Percentiles rank a stretch among this genome's conserved stretches.
Evolutionary conservation across 176 grass and related monocot species (phyloP).

Genomic region (Coix lacrymajobi): DNA sequence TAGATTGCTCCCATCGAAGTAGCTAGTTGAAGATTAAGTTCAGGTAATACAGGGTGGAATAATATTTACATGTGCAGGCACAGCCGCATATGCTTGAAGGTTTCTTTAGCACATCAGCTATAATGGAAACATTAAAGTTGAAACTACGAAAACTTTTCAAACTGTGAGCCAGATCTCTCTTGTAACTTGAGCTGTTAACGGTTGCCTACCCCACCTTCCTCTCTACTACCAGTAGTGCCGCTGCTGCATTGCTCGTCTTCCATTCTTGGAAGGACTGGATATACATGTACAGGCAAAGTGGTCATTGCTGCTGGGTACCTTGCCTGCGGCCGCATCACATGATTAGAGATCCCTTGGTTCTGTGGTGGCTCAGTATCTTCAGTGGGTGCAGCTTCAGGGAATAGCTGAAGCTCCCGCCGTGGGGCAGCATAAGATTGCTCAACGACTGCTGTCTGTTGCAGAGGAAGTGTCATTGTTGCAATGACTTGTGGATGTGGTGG

Average conservation of each 20-base stretch:
- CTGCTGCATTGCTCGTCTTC: constrained; percentile 54
- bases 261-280: constrained; percentile 32
- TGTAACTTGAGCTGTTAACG: not conserved
- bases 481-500: constrained; percentile 12
- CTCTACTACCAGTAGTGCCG: constrained; percentile 9
- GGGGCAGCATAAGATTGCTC: constrained; percentile 33
- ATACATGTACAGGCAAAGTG: constrained; percentile 30
- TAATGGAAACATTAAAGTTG: not conserved
- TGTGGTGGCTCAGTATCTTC: constrained; percentile 23
- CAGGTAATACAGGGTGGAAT: not conserved
- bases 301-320: constrained; percentile 23
- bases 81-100: not conserved
- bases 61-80: constrained; percentile 19
- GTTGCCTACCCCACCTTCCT: not conserved
- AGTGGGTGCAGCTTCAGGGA: constrained; percentile 44
- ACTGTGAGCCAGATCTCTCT: not conserved
- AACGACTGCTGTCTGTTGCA: constrained; percentile 25
- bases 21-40: not conserved
- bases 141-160: not conserved
- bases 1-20: not conserved
- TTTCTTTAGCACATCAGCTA: constrained; percentile 15
- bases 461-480: not conserved
- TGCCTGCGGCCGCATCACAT: constrained; percentile 40
- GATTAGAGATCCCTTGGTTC: constrained; percentile 5
- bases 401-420: constrained; percentile 67